A percentile compares a stretch with the other conserved stretches of the same genome.
These are phyloP conservation scores for Agarophyton chilense DNA, from an alignment of 23 red algal genomes.

Conservation along the genomic window DNA sequence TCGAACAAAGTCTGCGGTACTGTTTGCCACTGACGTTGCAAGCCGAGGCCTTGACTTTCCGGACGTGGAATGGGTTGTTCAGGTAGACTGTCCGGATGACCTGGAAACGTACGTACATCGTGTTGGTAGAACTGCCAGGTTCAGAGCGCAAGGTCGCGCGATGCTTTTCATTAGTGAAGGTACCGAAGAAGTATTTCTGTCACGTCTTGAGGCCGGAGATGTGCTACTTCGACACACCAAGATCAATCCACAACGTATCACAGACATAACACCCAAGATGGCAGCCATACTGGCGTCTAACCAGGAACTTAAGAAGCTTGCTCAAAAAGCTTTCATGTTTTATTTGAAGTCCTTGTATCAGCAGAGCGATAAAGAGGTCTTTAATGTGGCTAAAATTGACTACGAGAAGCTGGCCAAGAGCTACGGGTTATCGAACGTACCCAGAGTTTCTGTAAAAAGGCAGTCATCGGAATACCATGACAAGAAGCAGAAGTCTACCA, in stretches of 20 bases:
- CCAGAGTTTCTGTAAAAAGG: conserved; percentile 39
- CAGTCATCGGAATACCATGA: neutral
- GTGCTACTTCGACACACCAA: conserved; percentile 38
- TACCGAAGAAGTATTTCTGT: conserved; percentile 72
- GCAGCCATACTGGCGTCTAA: conserved; percentile 83
- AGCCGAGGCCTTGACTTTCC: conserved; percentile 96
- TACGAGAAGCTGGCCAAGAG: conserved; percentile 55
- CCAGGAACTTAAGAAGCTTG: conserved; percentile 78
- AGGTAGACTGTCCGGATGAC: conserved; percentile 90
- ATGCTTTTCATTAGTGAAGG: conserved; percentile 76
- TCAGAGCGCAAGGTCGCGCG: conserved; percentile 67
- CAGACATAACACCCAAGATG: conserved; percentile 46
- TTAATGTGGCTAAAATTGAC: conserved; percentile 71
- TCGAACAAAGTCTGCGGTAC: conserved; percentile 50
- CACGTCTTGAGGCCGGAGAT: conserved; percentile 38
- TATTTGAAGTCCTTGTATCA: conserved; percentile 82
- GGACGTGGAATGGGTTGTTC: conserved; percentile 94
- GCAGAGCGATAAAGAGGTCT: conserved; percentile 76
- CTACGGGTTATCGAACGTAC: conserved; percentile 70
- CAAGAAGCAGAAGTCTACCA: conserved; percentile 8
- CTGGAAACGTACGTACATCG: conserved; percentile 91
- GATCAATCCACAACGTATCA: conserved; percentile 65
- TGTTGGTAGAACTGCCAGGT: conserved; percentile 95
- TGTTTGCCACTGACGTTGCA: conserved; percentile 98
- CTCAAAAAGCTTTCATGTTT: conserved; percentile 83